phyloP scores from a whole-genome alignment of 1,139 yeast genomes.

The Hyphopichia pseudoburtonii region DNA sequence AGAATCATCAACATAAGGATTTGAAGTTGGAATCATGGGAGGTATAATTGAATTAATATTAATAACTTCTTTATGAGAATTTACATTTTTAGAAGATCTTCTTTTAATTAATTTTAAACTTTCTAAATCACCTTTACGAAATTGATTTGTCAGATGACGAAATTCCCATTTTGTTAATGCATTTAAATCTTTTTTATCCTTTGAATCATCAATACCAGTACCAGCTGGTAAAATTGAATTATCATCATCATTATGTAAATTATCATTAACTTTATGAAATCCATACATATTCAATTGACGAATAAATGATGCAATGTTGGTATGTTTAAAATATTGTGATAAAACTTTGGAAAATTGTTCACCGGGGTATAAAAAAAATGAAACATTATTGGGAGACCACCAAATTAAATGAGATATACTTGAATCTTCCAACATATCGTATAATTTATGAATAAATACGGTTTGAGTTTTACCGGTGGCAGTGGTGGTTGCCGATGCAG shows the following conservation, averaged over 20 bases:
- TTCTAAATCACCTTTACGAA: slow-evolving; percentile 63
- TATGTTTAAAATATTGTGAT: slow-evolving; percentile 71
- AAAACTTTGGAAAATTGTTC: slow-evolving; percentile 64
- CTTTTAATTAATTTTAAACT: slow-evolving; percentile 61
- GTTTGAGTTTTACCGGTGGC: slow-evolving; percentile 43
- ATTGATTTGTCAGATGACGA: slow-evolving; percentile 63
- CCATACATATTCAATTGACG: slow-evolving; percentile 81
- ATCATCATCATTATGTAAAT: slow-evolving; percentile 22
- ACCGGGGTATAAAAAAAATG: slow-evolving; percentile 45
- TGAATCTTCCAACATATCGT: slow-evolving; percentile 61
- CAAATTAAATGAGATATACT: slow-evolving; percentile 47
- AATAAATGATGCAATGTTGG: slow-evolving; percentile 77
- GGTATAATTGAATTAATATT: slow-evolving; percentile 22
- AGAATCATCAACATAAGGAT: not conserved
- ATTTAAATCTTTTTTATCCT: slow-evolving; percentile 12
- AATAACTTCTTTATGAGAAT: slow-evolving; percentile 42
- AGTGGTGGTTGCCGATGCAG: slow-evolving; percentile 7
- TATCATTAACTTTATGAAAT: slow-evolving; percentile 65
- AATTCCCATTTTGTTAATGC: slow-evolving; percentile 57
- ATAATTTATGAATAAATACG: slow-evolving; percentile 62
- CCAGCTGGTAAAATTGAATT: too few relatives aligned
- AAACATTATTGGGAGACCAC: slow-evolving; percentile 41
- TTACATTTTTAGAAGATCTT: slow-evolving; percentile 56
- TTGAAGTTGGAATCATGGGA: slow-evolving; percentile 10
- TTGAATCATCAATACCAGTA: slow-evolving; percentile 1